Base-by-base conservation (phyloP, 2,329 filamentous ascomycete genomes). In the Sporothrix mexicana region DNA sequence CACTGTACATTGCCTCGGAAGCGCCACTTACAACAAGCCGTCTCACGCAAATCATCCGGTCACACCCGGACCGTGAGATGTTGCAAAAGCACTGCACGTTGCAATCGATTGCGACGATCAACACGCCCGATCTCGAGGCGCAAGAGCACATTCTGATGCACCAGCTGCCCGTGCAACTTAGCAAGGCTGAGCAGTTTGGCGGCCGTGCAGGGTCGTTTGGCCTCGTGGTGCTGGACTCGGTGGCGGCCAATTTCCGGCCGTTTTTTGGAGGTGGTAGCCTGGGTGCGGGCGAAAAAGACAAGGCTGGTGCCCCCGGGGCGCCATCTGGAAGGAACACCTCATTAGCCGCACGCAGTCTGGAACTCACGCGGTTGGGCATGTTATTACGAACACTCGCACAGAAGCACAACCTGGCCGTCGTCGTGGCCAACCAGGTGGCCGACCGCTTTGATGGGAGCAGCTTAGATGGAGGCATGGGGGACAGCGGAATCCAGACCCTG, bases 81-180 rank as follows among this genome's bases (percentile, higher is more conserved):
- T 85, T 97, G 73, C 72, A 76, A 74, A 81, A 93, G 73, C 73
- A 73, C 73, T 77, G 78, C 17, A 92, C 92, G 0, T 86, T 98
- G 5, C 90, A 93, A 80, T 86, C 87, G 76, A 91, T 99, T 75
- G 87, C 94, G 77, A 93, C 92, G 80, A 93, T 96, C 76, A 90
- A 91, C 68, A 94, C 93, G 10, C 93, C 93, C 45, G 95, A 98
- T 80, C 90, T 98, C 72, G 96, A 98, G 82, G 91, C 93, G 0
- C 96, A 99, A 82, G 95, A 98, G 74, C 95, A 98, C 82, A 97
- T 99, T 79, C 85, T 98, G 36, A 91, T 90, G 76, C 98, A 93
- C 81, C 96, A 99, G 81, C 90, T 98, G 6, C 96, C 96, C 1
- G 92, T 97, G n/a, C 75, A 76, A 64, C 74, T 76, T 23, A 69